Base-by-base conservation (phyloP, 805 yeast genomes). In the Candida tibetensis region DNA sequence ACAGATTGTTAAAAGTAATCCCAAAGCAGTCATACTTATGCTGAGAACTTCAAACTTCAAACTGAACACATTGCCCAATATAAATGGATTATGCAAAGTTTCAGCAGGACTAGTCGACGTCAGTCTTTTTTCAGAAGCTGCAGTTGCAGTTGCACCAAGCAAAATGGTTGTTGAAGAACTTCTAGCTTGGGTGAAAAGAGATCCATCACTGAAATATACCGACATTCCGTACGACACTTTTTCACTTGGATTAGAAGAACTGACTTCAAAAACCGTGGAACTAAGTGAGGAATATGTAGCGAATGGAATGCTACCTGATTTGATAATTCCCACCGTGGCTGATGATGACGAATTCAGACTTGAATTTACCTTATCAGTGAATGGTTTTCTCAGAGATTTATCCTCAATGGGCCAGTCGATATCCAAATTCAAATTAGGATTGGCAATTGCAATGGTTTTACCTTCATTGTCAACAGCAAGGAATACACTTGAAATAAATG, bases 401-500 rank as follows among this genome's bases (percentile, higher is more conserved):
- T 21, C 10, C 25, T 21, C 25, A 10, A 21, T 10, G 7, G 25
- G 10, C 10, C 9, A 21, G 10, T 21, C 25, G 7, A 21, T 7
- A 21, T 7, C 25, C 25, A 21, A 21, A 10, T 21, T 17, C 17
- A 45, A 37, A 8, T 66, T 64, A 2, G 81, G 67, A 32, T 71
- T 71, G 1, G 79, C 85, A 34, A 84, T 34, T 0, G 83, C 93
- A 18, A 83, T 52, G 16, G 62, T 61, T 17, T 65, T 55, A 14
- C 76, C 76, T 12, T 72, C 87, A 44, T 77, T 69, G 55, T 84
- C 88, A 27, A 81, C 80, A 0, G 82, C 90, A 27, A 83, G 41
- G 51, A 76, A 82, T 5, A 72, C 58, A 32, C 69, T 63, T 36
- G 64, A 64, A 32, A 84, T 45, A 47, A 83, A 77, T 3, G 84